Evolutionary conservation across 2,329 filamentous ascomycete species (phyloP).

Genomic region (Blastomyces gilchristii): DNA sequence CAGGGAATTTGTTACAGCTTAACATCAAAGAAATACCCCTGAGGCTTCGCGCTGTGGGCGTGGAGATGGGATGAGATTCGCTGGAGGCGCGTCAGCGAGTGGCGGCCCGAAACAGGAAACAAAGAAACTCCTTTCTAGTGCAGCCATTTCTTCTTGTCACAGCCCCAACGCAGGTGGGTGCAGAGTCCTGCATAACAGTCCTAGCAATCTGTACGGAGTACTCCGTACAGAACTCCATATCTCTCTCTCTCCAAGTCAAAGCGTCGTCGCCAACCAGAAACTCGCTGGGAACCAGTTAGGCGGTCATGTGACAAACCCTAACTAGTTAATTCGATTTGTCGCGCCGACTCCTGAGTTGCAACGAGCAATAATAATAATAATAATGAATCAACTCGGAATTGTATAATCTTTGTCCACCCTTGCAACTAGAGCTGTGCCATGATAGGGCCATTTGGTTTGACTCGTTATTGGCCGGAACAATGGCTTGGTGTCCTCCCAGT

Average conservation of each 20-base stretch:
- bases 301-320: not conserved
- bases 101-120: not conserved
- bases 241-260: too few relatives aligned
- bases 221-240: too few relatives aligned
- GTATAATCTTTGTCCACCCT: not conserved
- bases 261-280: too few relatives aligned
- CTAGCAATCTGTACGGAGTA: too few relatives aligned
- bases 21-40: not conserved
- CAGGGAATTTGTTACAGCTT: not conserved
- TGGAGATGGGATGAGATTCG: not conserved
- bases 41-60: not conserved
- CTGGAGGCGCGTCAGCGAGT: not conserved
- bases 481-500: not conserved
- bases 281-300: too few relatives aligned
- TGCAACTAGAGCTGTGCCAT: not conserved
- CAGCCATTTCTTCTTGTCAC: not conserved
- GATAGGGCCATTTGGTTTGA: not conserved
- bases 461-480: not conserved
- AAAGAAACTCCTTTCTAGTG: not conserved
- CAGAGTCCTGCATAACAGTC: not conserved
- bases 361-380: too few relatives aligned
- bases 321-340: too few relatives aligned
- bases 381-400: too few relatives aligned
- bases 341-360: too few relatives aligned
- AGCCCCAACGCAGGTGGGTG: not conserved